These are phyloP conservation scores for Fusarium sp. DNA, from an alignment of 2,329 filamentous ascomycete species.

Conservation along the genomic window DNA sequence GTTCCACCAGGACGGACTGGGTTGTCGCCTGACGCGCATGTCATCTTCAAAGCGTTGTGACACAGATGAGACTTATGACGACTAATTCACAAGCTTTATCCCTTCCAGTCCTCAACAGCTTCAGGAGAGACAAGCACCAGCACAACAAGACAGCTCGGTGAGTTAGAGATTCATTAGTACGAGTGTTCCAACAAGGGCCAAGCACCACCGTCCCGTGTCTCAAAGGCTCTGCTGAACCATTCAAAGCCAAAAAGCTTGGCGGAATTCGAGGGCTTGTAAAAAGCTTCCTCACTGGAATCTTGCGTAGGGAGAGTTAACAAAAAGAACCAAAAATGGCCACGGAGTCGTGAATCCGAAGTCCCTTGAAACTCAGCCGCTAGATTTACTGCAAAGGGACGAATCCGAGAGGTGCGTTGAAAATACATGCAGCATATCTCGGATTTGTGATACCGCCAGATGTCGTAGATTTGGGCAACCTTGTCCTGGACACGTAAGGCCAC, in stretches of 20 bases:
- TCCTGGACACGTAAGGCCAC: conserved; percentile 20
- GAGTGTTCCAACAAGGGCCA: conserved; percentile 24
- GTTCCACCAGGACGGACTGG: conserved; percentile 7
- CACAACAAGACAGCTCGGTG: conserved; percentile 38
- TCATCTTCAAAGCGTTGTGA: conserved; percentile 28
- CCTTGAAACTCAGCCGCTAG: conserved; percentile 18
- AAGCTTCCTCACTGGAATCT: conserved; percentile 9
- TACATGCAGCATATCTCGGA: conserved; percentile 28
- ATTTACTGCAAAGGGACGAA: conserved; percentile 18
- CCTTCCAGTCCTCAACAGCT: conserved; percentile 24
- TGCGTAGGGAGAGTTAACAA: neutral
- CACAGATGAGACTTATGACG: conserved; percentile 15
- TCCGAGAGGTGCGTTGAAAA: conserved; percentile 35
- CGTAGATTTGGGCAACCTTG: conserved; percentile 14
- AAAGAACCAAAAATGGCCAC: conserved; percentile 12
- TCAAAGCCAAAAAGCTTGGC: conserved; percentile 29
- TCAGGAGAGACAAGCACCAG: conserved; percentile 12
- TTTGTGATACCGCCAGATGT: conserved; percentile 27
- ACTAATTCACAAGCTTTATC: conserved; percentile 21
- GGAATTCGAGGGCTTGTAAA: conserved; percentile 12
- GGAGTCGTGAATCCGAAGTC: conserved; percentile 31
- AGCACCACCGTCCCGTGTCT: conserved; percentile 37
- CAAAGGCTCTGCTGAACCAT: conserved; percentile 18
- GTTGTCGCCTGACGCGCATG: conserved; percentile 27
- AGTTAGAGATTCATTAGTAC: conserved; percentile 30